These are phyloP conservation scores for Proliferodiscus dingleyae DNA, from an alignment of 2,329 filamentous ascomycete genomes.

Conservation along the genomic window DNA sequence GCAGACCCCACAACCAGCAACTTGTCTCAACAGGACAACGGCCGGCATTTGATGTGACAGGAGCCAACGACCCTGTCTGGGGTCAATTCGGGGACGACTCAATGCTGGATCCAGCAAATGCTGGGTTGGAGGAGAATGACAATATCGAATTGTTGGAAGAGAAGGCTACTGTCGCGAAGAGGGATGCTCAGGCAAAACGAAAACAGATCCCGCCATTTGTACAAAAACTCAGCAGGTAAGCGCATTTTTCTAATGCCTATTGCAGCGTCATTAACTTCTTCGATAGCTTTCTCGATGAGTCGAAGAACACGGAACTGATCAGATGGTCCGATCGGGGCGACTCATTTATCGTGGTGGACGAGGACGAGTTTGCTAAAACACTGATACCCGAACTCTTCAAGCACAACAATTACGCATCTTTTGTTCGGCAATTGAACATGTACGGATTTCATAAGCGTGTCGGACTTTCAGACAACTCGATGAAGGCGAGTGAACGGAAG, in stretches of 20 bases:
- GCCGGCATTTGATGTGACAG: slow-evolving; percentile 21
- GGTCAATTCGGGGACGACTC: slow-evolving; percentile 36
- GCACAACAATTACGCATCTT: slow-evolving; percentile 75
- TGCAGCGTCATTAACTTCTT: slow-evolving; percentile 21
- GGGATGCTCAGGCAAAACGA: slow-evolving; percentile 80
- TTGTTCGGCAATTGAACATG: slow-evolving; percentile 67
- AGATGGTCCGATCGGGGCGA: slow-evolving; percentile 96
- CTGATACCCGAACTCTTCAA: slow-evolving; percentile 73
- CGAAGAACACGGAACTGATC: slow-evolving; percentile 90
- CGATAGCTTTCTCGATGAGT: slow-evolving; percentile 82
- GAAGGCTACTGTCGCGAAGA: slow-evolving; percentile 74
- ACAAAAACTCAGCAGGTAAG: slow-evolving; percentile 93
- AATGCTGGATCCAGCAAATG: slow-evolving; percentile 32
- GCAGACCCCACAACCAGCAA: slow-evolving; percentile 30
- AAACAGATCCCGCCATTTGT: slow-evolving; percentile 98
- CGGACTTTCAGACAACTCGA: slow-evolving; percentile 90
- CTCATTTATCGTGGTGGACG: slow-evolving; percentile 93
- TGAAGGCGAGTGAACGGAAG: slow-evolving; percentile 94
- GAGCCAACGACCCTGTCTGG: slow-evolving; percentile 38
- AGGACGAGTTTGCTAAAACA: slow-evolving; percentile 79
- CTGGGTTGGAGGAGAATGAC: slow-evolving; percentile 53
- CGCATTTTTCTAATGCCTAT: slow-evolving; percentile 6
- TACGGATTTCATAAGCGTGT: slow-evolving; percentile 67
- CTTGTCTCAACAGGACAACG: slow-evolving; percentile 27
- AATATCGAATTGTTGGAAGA: slow-evolving; percentile 76